Base-by-base conservation (phyloP, 2,329 filamentous ascomycete genomes). In the Trichoderma sp. region DNA sequence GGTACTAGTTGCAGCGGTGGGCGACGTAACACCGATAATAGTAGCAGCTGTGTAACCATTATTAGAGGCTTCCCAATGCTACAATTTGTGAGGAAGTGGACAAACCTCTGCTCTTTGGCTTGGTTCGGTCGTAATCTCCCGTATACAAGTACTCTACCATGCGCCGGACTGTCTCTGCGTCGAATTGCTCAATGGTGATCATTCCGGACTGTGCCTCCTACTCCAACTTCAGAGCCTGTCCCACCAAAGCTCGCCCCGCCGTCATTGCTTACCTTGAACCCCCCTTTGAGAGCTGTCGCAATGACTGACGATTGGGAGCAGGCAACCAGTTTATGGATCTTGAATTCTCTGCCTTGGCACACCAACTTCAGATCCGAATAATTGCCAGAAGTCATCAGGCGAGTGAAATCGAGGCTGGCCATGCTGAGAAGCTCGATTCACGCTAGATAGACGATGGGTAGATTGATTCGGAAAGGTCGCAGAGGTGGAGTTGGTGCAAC, bases 61-160 rank as follows among this genome's bases (percentile, higher is more conserved):
- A 16, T 64, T 54, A 64, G 49, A 54, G 37, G 18, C 7, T 18
- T 11, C 46, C 7, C 26, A 30, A 8, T 37, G 14, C 13, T 16
- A 18, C 34, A 24, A 21, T 28, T 10, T 1, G 21, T 21, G 46
- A 34, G 18, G 21, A 34, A 21, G 37, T 37, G 14, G 10, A 21
- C 63, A 2, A 46, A 65, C 67, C 68, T n/a, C 14, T 5, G 30
- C 16, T 37, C 30, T 59, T 8, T 7, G n/a, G 28, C 46, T 37
- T 34, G 43, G 52, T 28, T 6, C 24, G 60, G n/a, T 59, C 59
- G 43, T 75, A 75, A 11, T 73, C 69, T n/a, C 69, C 71, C 4
- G 55, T 70, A 32, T 75, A 75, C 11, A 74, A 39, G 24, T 72
- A 75, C 8, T 74, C 59, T 4, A 75, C 58, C 69, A 74, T 70